Base-by-base conservation (phyloP, 768 basidiomycete genomes). In the Termitomyces sp. region DNA sequence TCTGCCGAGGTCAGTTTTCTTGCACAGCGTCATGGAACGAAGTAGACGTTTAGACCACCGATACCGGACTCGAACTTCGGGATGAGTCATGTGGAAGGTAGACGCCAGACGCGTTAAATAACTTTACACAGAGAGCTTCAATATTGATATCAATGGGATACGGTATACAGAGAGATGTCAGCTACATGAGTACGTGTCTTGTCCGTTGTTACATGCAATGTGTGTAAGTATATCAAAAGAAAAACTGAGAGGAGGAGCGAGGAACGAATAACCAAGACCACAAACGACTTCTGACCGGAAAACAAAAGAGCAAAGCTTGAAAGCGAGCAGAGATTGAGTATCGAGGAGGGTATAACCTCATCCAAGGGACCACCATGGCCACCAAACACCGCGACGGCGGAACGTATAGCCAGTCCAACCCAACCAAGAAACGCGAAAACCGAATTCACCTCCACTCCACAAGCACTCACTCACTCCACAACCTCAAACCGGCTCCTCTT, bases 401-500 rank as follows among this genome's bases (percentile, higher is more conserved):
- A 8, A 33, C 9, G 13, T 13, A n/a, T n/a, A n/a, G n/a, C n/a
- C n/a, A n/a, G n/a, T n/a, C n/a, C n/a, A n/a, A n/a, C n/a, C 8
- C 20, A 49, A 16, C 33, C 14, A 49, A 50, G 8, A 18, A 16
- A 36, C 13, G 13, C 20, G 32, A 50, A 4, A 36, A 20, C n/a
- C n/a, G n/a, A 13, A 14, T 22, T 22, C 20, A 8, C 12, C 13
- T 30, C 16, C 13, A 24, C 27, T 22, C 4, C 45, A 13, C 3
- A n/a, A n/a, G n/a, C n/a, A n/a, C n/a, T n/a, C n/a, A n/a, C 51
- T 56, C 33, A 56, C 20, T 56, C 45, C 5, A 56, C 16, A 26
- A 48, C 45, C 33, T 56, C 45, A 20, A 56, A 56, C n/a, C 55
- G 55, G 37, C 37, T 56, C 36, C 46, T 56, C 45, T 56, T 56